A percentile compares a stretch with the other conserved stretches of the same genome.
Evolutionary conservation across 768 basidiomycete species (phyloP).

Genomic region (Mycena capillaripes): DNA sequence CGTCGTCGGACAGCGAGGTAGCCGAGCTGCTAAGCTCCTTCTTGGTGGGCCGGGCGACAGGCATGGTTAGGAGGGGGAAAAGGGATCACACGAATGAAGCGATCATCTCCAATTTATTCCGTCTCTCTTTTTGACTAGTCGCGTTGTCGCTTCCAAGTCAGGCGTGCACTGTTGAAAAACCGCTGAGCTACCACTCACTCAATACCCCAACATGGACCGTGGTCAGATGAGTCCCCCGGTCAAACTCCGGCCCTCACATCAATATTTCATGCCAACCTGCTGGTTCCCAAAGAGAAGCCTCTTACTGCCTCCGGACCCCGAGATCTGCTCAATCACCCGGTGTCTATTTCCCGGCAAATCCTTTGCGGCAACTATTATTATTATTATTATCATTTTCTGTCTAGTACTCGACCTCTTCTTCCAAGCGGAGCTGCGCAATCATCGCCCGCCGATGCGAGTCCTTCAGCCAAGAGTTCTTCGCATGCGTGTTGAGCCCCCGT

Average conservation of each 20-base stretch:
- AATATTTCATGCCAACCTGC: slow-evolving; percentile 15
- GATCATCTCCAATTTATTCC: slow-evolving; percentile 17
- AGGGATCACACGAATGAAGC: slow-evolving; percentile 42
- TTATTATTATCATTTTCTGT: background rate
- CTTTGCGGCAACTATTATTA: background rate
- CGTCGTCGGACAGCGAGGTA: slow-evolving; percentile 77
- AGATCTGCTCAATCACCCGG: background rate
- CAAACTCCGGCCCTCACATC: slow-evolving; percentile 55
- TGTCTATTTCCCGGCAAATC: background rate
- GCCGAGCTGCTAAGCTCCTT: slow-evolving; percentile 72
- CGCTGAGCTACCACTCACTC: slow-evolving; percentile 24
- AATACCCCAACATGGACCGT: slow-evolving; percentile 45
- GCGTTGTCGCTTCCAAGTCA: slow-evolving; percentile 30
- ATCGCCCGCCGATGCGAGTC: slow-evolving; percentile 42
- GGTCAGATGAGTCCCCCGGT: slow-evolving; percentile 60
- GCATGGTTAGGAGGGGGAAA: slow-evolving; percentile 59
- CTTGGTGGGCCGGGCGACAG: slow-evolving; percentile 67
- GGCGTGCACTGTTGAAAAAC: slow-evolving; percentile 48
- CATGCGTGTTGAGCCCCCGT: slow-evolving; percentile 44
- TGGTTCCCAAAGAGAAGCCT: no score
- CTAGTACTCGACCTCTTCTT: background rate
- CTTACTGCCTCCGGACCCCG: slow-evolving; percentile 18
- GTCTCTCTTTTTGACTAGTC: slow-evolving; percentile 47
- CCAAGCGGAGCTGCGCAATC: slow-evolving; percentile 45
- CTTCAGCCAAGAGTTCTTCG: slow-evolving; percentile 28